Base-by-base conservation (phyloP, 1,139 yeast genomes). In the Meyerozyma guilliermondii region DNA sequence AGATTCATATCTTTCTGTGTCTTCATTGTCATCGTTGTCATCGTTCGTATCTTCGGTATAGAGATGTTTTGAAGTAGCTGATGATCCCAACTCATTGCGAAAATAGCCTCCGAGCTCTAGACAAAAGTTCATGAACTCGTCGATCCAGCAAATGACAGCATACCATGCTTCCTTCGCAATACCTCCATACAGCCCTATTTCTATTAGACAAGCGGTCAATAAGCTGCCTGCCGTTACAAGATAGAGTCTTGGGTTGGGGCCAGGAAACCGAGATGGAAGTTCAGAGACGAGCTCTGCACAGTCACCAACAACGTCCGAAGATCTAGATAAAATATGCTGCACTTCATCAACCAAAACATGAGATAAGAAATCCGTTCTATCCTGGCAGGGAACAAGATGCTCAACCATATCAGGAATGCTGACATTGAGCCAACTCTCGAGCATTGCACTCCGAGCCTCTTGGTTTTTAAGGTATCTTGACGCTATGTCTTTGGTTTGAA, bases 91-190 rank as follows among this genome's bases (percentile, higher is more conserved):
- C 14, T 33, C 36, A 9, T 33, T 17, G 13, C 24, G 23, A 14
- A 33, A 33, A 9, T 33, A 33, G 16, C 39, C 39, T 10, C 39
- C 39, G 9, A 36, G 31, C 23, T 36, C 39, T 9, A 36, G 20
- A 17, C 36, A 33, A 17, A 33, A 33, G 11, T 20, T 17, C 35
- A 29, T 42, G 43, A 42, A 84, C 55, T 84, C 92, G 54, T 82
- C 87, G 7, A 82, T 68, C 91, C 94, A 86, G 57, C 88, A 81
- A 43, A 86, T 68, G 11, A 85, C 71, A 30, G 79, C 75, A 89
- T 91, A 85, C 91, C 94, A 85, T 1, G 83, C 78, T 9, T 83
- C 83, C 58, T 85, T 83, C 2, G 83, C 76, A 40, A 73, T 75
- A 3, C 84, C 83, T 3, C 83, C 81, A 24, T 67, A 64, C 44